Percentiles rank a stretch among this genome's conserved stretches.
Evolutionary conservation across 148 eudicot species (phyloP).

Genomic region (Amaranthus hypochondriacus): DNA sequence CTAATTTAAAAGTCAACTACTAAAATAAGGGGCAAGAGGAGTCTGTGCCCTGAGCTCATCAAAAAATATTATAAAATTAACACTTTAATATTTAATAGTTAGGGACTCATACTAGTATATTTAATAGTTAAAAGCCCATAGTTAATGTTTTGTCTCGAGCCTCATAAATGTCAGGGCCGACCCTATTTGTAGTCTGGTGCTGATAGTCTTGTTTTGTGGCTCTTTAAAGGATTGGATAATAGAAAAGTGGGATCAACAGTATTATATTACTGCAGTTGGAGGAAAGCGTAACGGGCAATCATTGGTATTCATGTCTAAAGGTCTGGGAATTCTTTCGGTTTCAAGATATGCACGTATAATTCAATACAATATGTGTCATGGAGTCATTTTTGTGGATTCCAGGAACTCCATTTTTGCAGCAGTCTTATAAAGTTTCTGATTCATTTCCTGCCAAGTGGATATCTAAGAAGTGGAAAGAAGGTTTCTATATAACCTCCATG

Average conservation of each 20-base stretch:
- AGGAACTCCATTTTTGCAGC: slow-evolving; percentile 80
- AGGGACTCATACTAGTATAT: no score
- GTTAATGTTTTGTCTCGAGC: no score
- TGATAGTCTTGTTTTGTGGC: background rate
- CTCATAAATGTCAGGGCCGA: no score
- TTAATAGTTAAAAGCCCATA: no score
- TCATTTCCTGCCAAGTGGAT: slow-evolving; percentile 96
- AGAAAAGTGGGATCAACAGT: slow-evolving; percentile 94
- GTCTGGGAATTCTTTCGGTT: slow-evolving; percentile 22
- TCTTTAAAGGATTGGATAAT: slow-evolving; percentile 77
- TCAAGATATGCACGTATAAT: background rate
- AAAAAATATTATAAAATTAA: no score
- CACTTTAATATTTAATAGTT: no score
- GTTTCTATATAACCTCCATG: slow-evolving; percentile 85
- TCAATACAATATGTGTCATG: background rate
- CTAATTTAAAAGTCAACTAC: no score
- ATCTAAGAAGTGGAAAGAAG: slow-evolving; percentile 88
- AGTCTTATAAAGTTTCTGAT: slow-evolving; percentile 93
- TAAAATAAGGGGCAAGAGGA: no score
- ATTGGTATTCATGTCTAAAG: slow-evolving; percentile 87
- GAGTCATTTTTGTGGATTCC: background rate
- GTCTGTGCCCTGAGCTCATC: no score
- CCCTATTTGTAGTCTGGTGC: background rate
- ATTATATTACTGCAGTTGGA: slow-evolving; percentile 74
- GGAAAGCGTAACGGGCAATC: slow-evolving; percentile 79